phyloP scores from a whole-genome alignment of 208 protist genomes.

The Leishmania tarentolae region DNA sequence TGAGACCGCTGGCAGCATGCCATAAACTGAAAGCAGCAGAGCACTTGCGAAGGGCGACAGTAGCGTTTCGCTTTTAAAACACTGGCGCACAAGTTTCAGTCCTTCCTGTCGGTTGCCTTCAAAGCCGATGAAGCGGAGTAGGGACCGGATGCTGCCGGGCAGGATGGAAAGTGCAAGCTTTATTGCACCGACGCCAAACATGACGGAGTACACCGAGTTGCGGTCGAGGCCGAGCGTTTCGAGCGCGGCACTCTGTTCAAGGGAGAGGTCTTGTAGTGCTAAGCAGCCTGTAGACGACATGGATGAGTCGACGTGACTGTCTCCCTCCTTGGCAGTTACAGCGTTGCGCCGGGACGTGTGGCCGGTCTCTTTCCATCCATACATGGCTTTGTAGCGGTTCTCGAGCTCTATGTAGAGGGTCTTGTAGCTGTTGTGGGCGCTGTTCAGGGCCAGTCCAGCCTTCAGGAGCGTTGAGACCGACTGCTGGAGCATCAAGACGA shows the following conservation, averaged over 20 bases:
- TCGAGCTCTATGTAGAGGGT: conserved; percentile 38
- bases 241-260: conserved; percentile 26
- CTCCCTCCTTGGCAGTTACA: not conserved
- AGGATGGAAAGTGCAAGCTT: conserved; percentile 54
- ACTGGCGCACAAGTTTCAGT: conserved; percentile 36
- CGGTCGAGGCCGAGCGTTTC: conserved; percentile 48
- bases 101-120: conserved; percentile 50
- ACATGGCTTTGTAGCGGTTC: conserved; percentile 32
- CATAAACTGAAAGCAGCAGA: conserved; percentile 47
- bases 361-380: not conserved
- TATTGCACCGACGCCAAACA: conserved; percentile 49
- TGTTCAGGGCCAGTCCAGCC: conserved; percentile 54
- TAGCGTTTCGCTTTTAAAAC: conserved; percentile 59
- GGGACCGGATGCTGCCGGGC: conserved; percentile 29
- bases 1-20: conserved; percentile 42
- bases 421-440: conserved; percentile 40
- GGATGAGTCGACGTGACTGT: not conserved
- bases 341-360: not conserved
- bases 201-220: conserved; percentile 61
- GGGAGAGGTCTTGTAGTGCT: conserved; percentile 4
- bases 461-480: conserved; percentile 45
- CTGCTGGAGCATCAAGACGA: conserved; percentile 50
- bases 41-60: conserved; percentile 60
- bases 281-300: conserved; percentile 10
- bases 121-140: conserved; percentile 60